These are phyloP conservation scores for Myochromella boudieri DNA, from an alignment of 768 basidiomycete species.

Conservation along the genomic window DNA sequence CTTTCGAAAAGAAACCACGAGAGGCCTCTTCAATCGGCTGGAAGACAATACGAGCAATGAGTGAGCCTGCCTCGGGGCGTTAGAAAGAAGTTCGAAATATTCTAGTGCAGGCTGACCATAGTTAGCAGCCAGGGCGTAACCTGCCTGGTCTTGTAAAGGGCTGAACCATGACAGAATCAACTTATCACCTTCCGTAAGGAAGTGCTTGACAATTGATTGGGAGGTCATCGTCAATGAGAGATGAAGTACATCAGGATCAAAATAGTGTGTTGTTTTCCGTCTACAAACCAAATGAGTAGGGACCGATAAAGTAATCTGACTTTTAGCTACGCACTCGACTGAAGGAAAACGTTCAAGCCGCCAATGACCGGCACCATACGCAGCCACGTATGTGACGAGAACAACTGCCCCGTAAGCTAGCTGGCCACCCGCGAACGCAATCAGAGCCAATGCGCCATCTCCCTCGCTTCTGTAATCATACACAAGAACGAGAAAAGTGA, in stretches of 20 bases:
- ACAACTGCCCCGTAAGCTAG: constrained; percentile 65
- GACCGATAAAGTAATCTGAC: background rate
- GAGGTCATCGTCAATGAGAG: constrained; percentile 83
- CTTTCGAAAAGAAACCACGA: constrained; percentile 84
- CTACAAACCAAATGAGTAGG: constrained; percentile 6
- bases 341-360: constrained; percentile 28
- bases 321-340: constrained; percentile 12
- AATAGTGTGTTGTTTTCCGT: constrained; percentile 14
- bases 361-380: constrained; percentile 34
- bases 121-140: constrained; percentile 93
- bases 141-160: constrained; percentile 84
- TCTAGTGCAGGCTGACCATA: constrained; percentile 61
- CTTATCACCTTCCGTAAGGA: constrained; percentile 95
- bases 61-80: constrained; percentile 61
- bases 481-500: constrained; percentile 67
- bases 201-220: constrained; percentile 91
- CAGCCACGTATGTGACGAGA: constrained; percentile 52
- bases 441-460: constrained; percentile 52
- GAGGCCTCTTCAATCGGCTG: constrained; percentile 95
- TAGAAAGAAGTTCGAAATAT: background rate
- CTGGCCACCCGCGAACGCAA: constrained; percentile 89
- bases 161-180: constrained; percentile 84
- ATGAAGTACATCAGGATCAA: constrained; percentile 44
- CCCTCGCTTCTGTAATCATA: constrained; percentile 36
- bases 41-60: constrained; percentile 89